Evolutionary conservation across 73 alveolate genomes (phyloP), one percentile per base, ranked within the genome.

Genomic region (Stentor coeruleus): DNA sequence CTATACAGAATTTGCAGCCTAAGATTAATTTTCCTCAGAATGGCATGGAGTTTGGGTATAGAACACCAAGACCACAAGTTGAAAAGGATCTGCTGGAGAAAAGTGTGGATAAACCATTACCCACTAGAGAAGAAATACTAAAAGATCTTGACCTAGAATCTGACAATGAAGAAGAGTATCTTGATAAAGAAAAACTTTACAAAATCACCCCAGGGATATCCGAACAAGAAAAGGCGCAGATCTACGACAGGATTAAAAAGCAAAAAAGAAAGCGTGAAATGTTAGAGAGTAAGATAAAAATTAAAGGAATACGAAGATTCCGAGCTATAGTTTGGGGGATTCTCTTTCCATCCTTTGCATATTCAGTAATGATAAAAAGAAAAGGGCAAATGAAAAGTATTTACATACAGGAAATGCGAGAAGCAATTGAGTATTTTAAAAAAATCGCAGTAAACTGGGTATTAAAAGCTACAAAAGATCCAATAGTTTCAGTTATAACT

Each of bases 401-500:
- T 26, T 20, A 20, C 41, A 66, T 26, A 20, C n/a, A 26, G 14
- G 37, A 66, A 28, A 66, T 66, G 79, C 20, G 33, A 20, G 39
- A 33, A 37, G 20, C 39, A 20, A 66, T 66, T 20, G 37, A 20
- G n/a, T 15, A 11, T 40, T 66, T 20, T 40, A 20, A 14, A 66
- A 31, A 66, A 26, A 31, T 66, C 79, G 79, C 79, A 20, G 40
- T 11, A 1, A 20, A 26, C 36, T 66, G 79, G 41, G 79, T 66
- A 1, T 40, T 66, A 20, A 20, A 66, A 33, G 36, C 36, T 11
- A 20, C 79, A 0, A 0, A 40, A 66, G 39, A 11, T 33, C n/a
- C 79, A 33, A 20, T 66, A 31, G 33, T 31, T 20, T 66, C 79
- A 28, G 33, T 84, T 28, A 59, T 80, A 14, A 42, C 41, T 76